Evolutionary conservation across 768 basidiomycete genomes (phyloP), one percentile per base, ranked within the genome.

Genomic region (Royoungia palumana): DNA sequence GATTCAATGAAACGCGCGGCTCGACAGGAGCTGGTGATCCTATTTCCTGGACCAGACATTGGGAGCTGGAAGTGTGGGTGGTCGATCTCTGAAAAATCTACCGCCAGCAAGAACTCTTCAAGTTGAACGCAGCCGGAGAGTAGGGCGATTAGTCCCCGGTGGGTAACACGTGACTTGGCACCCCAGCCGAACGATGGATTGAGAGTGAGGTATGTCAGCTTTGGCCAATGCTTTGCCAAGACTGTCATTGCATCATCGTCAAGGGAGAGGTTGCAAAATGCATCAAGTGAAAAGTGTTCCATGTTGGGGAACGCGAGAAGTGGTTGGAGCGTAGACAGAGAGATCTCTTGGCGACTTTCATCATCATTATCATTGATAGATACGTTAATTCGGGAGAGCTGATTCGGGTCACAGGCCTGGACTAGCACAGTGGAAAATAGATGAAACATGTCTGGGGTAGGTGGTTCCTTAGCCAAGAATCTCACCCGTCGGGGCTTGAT

Each of bases 71-170:
- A 8, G 8, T 35, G 34, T 0, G 44, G 35, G 13, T 7, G 36
- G 17, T 67, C 63, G 5, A 68, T 35, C 7, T 38, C 51, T 1
- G 46, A 28, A 38, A 66, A 54, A 46, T 66, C 55, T 16, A 66
- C 16, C 6, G 57, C 35, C 43, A 68, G 53, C 16, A 56, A 49
- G 12, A 66, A 28, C 2, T 52, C 28, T 27, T 6, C 1, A 11
- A 68, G 49, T 6, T 1, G 52, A 16, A 66, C n/a, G n/a, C n/a
- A n/a, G n/a, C n/a, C n/a, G n/a, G n/a, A n/a, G 24, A 8, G 24
- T 8, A 25, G 51, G 12, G 50, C 41, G 42, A 59, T n/a, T 4
- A 68, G 49, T 1, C 66, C 64, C 0, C 19, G 19, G 28, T 48
- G 55, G 24, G 24, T 25, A 25, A 25, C 24, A 25, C 5, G 24